These are phyloP conservation scores for Corymbia maculata DNA, from an alignment of 345 rosid genomes.

Conservation along the genomic window DNA sequence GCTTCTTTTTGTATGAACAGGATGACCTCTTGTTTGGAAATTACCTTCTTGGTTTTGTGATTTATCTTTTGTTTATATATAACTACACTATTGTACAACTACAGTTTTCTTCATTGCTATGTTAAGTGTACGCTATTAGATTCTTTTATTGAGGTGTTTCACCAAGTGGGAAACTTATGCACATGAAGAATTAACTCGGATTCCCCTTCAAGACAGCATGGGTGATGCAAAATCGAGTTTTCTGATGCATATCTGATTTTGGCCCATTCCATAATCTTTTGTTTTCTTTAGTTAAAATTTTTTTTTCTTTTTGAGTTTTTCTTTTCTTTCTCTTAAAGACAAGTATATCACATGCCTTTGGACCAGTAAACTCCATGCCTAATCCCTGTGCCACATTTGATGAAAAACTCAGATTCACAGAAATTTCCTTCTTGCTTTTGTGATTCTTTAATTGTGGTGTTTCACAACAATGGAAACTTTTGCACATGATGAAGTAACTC, in stretches of 20 bases:
- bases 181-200: constrained; percentile 4
- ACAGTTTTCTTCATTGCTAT: not conserved
- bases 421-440: not conserved
- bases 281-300: not conserved
- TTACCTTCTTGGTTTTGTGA: not conserved
- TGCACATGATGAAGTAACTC: constrained; percentile 6
- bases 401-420: not conserved
- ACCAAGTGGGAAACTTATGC: not conserved
- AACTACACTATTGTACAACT: not conserved
- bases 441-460: not conserved
- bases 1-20: not conserved
- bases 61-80: not conserved
- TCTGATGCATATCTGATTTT: not conserved
- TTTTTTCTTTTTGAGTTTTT: not conserved
- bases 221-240: constrained; percentile 8
- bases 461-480: not conserved
- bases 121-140: not conserved
- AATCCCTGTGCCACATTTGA: not conserved
- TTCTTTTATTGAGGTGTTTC: not conserved
- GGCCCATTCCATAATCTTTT: not conserved
- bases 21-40: not conserved
- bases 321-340: not conserved
- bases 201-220: constrained; percentile 13
- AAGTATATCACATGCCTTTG: not conserved
- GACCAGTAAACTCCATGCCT: not conserved